Conservation (phyloP, 306 rosid genomes). For the Cucurbita argyrosperma region DNA sequence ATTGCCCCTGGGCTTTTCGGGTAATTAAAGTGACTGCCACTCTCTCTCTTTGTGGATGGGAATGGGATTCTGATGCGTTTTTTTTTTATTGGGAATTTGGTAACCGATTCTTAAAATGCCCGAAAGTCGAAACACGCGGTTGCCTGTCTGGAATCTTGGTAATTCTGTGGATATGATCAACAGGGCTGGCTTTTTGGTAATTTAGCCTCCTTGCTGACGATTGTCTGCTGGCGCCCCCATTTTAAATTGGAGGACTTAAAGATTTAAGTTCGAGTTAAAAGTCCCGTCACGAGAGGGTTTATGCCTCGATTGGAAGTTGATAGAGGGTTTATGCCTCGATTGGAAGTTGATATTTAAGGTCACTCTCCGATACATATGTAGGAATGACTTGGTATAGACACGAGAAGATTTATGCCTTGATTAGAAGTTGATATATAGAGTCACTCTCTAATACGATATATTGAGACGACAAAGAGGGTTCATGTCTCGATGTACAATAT, state of each 20-base stretch:
- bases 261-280: too few relatives aligned
- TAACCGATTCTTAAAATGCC: slow-evolving; percentile 4
- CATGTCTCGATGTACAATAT: too few relatives aligned
- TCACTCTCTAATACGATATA: too few relatives aligned
- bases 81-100: slow-evolving; percentile 7
- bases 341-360: too few relatives aligned
- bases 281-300: too few relatives aligned
- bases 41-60: slow-evolving; percentile 1
- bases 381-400: too few relatives aligned
- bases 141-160: slow-evolving; percentile 6
- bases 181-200: background rate
- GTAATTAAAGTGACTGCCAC: slow-evolving; percentile 21
- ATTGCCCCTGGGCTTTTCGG: slow-evolving; percentile 36
- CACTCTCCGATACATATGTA: too few relatives aligned
- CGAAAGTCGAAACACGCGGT: slow-evolving; percentile 7
- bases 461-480: too few relatives aligned
- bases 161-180: background rate
- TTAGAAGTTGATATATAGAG: too few relatives aligned
- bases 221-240: slow-evolving; percentile 3
- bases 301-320: too few relatives aligned
- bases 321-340: too few relatives aligned
- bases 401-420: too few relatives aligned
- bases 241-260: background rate
- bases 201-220: background rate
- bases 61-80: slow-evolving; percentile 7